Evolutionary conservation across 352 stramenopile genomes (phyloP).

Genomic region (Pythium phragmiticola): DNA sequence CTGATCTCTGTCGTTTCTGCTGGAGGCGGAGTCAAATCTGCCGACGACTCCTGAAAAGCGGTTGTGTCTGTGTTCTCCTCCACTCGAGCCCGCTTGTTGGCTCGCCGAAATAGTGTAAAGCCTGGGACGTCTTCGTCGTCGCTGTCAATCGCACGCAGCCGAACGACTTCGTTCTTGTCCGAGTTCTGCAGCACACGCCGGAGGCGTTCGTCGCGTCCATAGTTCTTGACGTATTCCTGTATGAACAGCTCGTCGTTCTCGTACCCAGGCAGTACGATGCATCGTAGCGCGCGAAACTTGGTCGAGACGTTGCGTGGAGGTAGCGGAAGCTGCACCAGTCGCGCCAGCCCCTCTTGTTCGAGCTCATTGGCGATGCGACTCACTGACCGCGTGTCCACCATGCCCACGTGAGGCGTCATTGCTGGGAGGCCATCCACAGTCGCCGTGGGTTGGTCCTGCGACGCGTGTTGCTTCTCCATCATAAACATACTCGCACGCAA

Average conservation of each 20-base stretch:
- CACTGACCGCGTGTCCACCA: constrained; percentile 72
- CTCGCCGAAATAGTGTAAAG: constrained; percentile 19
- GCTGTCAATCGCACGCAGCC: constrained; percentile 40
- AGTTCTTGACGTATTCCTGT: constrained; percentile 73
- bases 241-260: constrained; percentile 72
- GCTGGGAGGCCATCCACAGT: constrained; percentile 6
- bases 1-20: constrained; percentile 40
- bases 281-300: constrained; percentile 73
- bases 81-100: constrained; percentile 15
- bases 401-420: constrained; percentile 36
- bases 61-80: not conserved
- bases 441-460: constrained; percentile 10
- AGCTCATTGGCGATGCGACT: constrained; percentile 65
- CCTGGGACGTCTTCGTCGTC: constrained; percentile 37
- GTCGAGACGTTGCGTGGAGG: constrained; percentile 76
- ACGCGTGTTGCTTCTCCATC: constrained; percentile 53
- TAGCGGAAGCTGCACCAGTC: constrained; percentile 62
- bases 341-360: constrained; percentile 46
- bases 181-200: constrained; percentile 62
- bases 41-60: not conserved
- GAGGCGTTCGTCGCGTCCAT: constrained; percentile 73
- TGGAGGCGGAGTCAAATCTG: not conserved
- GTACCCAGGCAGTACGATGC: constrained; percentile 60
- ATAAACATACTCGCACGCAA: constrained; percentile 72
- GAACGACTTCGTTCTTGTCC: constrained; percentile 54